These are phyloP conservation scores for Aegilops umbellulata DNA, from an alignment of 176 grass and related monocot genomes.

Conservation along the genomic window DNA sequence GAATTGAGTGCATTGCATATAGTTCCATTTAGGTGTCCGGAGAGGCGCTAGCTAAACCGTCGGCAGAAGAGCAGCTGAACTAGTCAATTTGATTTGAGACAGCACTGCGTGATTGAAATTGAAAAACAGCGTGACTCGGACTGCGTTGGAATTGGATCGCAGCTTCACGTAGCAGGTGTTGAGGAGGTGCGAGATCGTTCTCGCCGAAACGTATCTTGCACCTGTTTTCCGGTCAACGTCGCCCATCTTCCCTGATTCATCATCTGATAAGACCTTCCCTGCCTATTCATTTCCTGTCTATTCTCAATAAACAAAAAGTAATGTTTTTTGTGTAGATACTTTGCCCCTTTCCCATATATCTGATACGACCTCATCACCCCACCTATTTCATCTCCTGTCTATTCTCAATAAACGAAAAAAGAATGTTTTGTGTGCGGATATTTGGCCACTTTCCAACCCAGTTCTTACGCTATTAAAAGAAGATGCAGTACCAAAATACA, in stretches of 20 bases:
- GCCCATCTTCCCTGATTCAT: background rate
- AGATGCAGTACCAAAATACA: background rate
- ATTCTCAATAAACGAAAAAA: background rate
- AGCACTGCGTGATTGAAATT: background rate
- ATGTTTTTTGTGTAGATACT: background rate
- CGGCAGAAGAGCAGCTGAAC: background rate
- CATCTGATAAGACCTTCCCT: conserved; percentile 1
- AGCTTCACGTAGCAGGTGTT: background rate
- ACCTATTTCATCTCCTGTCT: conserved; percentile 24
- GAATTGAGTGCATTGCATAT: too few relatives aligned
- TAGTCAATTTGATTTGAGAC: background rate
- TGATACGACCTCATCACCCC: conserved; percentile 16
- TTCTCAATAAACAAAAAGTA: background rate
- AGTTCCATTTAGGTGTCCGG: background rate
- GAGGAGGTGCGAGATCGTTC: conserved; percentile 39
- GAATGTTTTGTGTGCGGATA: background rate
- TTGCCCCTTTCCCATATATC: background rate
- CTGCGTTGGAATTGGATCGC: background rate
- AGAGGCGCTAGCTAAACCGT: background rate
- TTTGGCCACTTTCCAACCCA: background rate
- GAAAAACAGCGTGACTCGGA: background rate
- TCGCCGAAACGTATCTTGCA: conserved; percentile 21
- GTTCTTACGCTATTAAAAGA: background rate
- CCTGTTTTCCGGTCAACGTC: background rate
- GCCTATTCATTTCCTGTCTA: conserved; percentile 21